These are phyloP conservation scores for Phytophthora europaea DNA, from an alignment of 352 stramenopile species.

Conservation along the genomic window DNA sequence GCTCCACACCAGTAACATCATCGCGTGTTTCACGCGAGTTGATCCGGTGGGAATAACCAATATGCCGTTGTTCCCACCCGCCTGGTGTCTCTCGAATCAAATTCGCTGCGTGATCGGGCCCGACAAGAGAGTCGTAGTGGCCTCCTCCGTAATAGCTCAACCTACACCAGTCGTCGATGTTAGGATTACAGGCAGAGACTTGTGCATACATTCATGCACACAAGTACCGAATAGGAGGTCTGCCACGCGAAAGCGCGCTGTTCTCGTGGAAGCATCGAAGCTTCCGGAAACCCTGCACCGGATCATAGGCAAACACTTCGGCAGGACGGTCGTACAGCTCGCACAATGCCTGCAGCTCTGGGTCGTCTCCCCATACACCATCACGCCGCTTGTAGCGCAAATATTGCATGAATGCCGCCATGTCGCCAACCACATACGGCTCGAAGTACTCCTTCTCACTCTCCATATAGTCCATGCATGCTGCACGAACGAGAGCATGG, in stretches of 20 bases:
- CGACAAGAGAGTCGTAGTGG: conserved; percentile 93
- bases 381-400: conserved; percentile 90
- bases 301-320: conserved; percentile 93
- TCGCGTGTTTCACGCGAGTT: conserved; percentile 61
- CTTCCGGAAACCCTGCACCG: conserved; percentile 69
- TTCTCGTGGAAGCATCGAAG: conserved; percentile 93
- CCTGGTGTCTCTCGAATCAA: conserved; percentile 69
- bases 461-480: conserved; percentile 98
- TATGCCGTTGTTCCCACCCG: conserved; percentile 73
- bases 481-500: conserved; percentile 90
- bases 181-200: neutral
- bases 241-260: conserved; percentile 56
- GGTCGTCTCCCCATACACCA: conserved; percentile 96
- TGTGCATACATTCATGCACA: neutral
- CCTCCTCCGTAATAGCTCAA: conserved; percentile 94
- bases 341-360: conserved; percentile 96
- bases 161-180: conserved; percentile 31
- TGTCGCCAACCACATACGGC: conserved; percentile 90
- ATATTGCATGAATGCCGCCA: conserved; percentile 92
- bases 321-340: conserved; percentile 95
- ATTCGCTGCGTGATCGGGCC: conserved; percentile 59
- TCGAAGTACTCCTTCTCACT: conserved; percentile 94
- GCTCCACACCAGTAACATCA: conserved; percentile 38
- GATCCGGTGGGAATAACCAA: conserved; percentile 75
- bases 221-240: conserved; percentile 75